Evolutionary conservation across 2,329 filamentous ascomycete species (phyloP).

Genomic region (Gyromitra esculenta): DNA sequence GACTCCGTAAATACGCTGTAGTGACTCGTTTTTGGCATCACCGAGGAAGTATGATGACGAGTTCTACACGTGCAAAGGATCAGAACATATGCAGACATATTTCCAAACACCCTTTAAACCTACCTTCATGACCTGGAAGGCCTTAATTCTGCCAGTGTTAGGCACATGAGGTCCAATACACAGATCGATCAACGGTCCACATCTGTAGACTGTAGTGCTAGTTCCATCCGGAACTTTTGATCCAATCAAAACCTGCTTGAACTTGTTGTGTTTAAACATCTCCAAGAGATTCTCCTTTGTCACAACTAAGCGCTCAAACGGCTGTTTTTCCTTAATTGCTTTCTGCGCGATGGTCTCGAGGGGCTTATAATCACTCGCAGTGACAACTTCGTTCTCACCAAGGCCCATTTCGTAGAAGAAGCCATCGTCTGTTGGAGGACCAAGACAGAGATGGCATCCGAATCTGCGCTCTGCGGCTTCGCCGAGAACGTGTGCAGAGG

Average conservation of each 20-base stretch:
- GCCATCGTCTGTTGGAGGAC: conserved; percentile 87
- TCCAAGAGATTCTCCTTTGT: conserved; percentile 91
- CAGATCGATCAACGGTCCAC: conserved; percentile 91
- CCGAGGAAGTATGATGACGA: conserved; percentile 91
- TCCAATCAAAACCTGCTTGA: conserved; percentile 97
- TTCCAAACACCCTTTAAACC: conserved; percentile 44
- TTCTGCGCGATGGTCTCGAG: conserved; percentile 81
- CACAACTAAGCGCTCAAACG: conserved; percentile 87
- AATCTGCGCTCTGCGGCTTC: conserved; percentile 91
- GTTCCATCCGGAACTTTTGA: conserved; percentile 90
- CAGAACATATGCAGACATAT: conserved; percentile 16
- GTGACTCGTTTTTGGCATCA: conserved; percentile 89
- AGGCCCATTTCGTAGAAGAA: conserved; percentile 98
- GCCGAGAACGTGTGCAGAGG: conserved; percentile 92
- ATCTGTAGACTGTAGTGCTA: conserved; percentile 92
- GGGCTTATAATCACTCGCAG: conserved; percentile 81
- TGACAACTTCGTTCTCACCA: conserved; percentile 74
- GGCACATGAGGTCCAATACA: conserved; percentile 95
- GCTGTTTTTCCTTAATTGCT: conserved; percentile 96
- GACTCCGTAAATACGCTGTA: conserved; percentile 96
- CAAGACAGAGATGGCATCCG: conserved; percentile 91
- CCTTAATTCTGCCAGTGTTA: conserved; percentile 91
- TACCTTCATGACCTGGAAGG: conserved; percentile 89
- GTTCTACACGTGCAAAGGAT: conserved; percentile 67
- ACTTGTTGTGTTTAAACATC: conserved; percentile 98